phyloP scores from a whole-genome alignment of 2,329 filamentous ascomycete genomes.

The Stagonosporopsis cucurbitacearum region DNA sequence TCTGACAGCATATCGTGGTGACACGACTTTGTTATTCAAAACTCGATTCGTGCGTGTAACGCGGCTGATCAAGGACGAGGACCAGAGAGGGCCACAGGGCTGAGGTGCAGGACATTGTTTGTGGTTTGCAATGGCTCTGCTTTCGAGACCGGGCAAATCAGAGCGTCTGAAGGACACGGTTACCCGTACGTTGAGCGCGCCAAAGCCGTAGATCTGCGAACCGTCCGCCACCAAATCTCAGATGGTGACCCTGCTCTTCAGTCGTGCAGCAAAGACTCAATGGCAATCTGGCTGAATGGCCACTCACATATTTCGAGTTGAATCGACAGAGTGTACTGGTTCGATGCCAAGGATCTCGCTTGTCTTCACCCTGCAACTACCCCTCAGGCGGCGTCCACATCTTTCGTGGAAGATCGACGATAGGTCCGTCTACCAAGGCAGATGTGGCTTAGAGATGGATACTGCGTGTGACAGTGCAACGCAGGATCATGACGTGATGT shows the following conservation, averaged over 20 bases:
- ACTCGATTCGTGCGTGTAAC: conserved; percentile 24
- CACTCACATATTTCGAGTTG: not conserved
- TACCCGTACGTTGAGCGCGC: conserved; percentile 9
- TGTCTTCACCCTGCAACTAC: not conserved
- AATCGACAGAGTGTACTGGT: not conserved
- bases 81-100: conserved; percentile 22
- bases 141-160: conserved; percentile 15
- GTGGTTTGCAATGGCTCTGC: conserved; percentile 3
- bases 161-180: not conserved
- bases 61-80: conserved; percentile 2
- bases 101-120: conserved; percentile 17
- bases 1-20: conserved; percentile 18
- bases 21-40: conserved; percentile 18
- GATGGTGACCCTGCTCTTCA: conserved; percentile 1
- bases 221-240: conserved; percentile 24
- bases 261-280: not conserved
- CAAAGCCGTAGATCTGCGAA: conserved; percentile 5
- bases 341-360: not conserved
- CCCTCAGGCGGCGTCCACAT: not conserved
- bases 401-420: not conserved
- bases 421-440: not conserved
- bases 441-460: not conserved
- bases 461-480: not conserved
- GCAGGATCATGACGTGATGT: conserved; percentile 7
- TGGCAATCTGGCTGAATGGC: not conserved